phyloP scores from a whole-genome alignment of 2,329 filamentous ascomycete species.

The Myriosclerotinia curreyana region DNA sequence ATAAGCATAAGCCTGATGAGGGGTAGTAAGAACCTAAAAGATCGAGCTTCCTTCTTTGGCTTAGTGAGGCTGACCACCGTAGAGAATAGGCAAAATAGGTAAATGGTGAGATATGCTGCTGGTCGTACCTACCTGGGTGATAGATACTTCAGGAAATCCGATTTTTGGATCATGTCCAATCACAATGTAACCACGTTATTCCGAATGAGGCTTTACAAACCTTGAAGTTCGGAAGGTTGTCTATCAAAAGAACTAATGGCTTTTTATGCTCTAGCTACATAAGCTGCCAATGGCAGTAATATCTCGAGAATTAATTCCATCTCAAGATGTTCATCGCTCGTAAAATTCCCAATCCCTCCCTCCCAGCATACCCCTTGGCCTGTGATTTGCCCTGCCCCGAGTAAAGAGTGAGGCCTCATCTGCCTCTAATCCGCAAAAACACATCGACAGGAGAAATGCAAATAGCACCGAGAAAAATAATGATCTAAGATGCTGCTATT shows the following conservation, averaged over 20 bases:
- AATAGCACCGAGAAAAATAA: constrained; percentile 38
- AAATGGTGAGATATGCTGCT: neutral
- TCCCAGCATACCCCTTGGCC: constrained; percentile 31
- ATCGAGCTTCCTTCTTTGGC: constrained; percentile 18
- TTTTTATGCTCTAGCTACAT: constrained; percentile 39
- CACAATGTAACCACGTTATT: constrained; percentile 1
- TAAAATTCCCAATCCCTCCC: constrained; percentile 32
- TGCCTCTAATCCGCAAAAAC: constrained; percentile 38
- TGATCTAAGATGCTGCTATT: constrained; percentile 40
- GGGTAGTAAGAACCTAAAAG: neutral
- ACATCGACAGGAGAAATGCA: constrained; percentile 35
- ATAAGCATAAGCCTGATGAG: constrained; percentile 13
- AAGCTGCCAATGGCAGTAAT: constrained; percentile 32
- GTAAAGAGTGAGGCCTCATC: constrained; percentile 32
- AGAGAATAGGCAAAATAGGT: neutral
- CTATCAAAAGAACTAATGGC: constrained; percentile 32
- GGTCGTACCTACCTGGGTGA: neutral
- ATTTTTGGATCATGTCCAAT: neutral
- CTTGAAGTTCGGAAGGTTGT: constrained; percentile 11
- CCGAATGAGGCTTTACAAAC: neutral
- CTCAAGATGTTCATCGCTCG: constrained; percentile 35
- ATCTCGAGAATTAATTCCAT: constrained; percentile 31
- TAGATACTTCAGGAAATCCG: neutral
- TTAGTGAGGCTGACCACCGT: neutral
- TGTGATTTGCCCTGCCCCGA: constrained; percentile 34